Percentiles rank a stretch among this genome's conserved stretches.
phyloP scores from a whole-genome alignment of 805 yeast species.

The Hyphopichia homilentoma region DNA sequence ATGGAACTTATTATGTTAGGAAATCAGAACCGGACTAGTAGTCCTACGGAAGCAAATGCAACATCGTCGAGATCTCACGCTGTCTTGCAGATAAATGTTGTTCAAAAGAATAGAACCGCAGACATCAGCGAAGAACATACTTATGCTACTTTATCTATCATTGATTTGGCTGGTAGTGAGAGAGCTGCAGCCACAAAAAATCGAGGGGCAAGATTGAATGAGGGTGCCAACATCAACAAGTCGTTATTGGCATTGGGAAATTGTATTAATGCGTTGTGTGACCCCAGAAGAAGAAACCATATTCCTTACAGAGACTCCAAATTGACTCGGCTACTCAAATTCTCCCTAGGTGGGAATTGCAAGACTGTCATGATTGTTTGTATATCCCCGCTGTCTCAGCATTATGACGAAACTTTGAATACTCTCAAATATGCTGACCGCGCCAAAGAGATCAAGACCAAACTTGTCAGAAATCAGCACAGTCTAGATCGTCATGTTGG shows the following conservation, averaged over 20 bases:
- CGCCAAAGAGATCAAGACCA: constrained; percentile 87
- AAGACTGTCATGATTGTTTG: constrained; percentile 96
- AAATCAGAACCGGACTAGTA: constrained; percentile 71
- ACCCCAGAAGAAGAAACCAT: constrained; percentile 61
- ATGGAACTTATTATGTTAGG: constrained; percentile 75
- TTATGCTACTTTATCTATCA: constrained; percentile 78
- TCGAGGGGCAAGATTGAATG: constrained; percentile 74
- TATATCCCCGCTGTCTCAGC: constrained; percentile 79
- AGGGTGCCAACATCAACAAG: constrained; percentile 91
- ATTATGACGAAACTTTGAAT: constrained; percentile 90
- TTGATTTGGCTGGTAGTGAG: constrained; percentile 94
- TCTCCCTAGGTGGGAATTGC: constrained; percentile 91
- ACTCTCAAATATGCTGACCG: constrained; percentile 88
- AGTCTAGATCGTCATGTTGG: constrained; percentile 81
- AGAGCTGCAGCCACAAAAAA: constrained; percentile 88
- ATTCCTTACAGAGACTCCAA: constrained; percentile 92
- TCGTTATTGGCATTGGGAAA: constrained; percentile 88
- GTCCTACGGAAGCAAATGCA: constrained; percentile 88
- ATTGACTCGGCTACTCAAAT: constrained; percentile 79
- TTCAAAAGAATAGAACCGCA: constrained; percentile 56
- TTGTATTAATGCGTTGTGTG: constrained; percentile 89
- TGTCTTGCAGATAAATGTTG: constrained; percentile 75
- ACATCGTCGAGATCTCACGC: constrained; percentile 94
- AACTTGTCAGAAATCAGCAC: constrained; percentile 67
- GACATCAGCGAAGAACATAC: constrained; percentile 65